phyloP scores from a whole-genome alignment of 768 basidiomycete species.

The Mycena metata region DNA sequence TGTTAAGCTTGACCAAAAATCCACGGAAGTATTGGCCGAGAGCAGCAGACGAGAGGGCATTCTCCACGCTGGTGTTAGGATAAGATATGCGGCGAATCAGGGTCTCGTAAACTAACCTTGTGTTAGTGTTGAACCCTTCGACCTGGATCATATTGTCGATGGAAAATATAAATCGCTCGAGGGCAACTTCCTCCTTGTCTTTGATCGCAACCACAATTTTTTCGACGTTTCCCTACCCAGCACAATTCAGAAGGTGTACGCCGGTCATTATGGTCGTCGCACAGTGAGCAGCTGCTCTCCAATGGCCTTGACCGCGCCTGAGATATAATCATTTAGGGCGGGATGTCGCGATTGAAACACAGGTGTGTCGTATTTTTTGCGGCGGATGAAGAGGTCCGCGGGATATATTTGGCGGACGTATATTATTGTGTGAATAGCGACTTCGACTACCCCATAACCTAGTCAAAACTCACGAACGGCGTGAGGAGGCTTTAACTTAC shows the following conservation, averaged over 20 bases:
- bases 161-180: constrained; percentile 94
- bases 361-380: constrained; percentile 91
- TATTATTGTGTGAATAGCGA: constrained; percentile 92
- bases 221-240: constrained; percentile 77
- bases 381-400: constrained; percentile 85
- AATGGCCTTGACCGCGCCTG: constrained; percentile 88
- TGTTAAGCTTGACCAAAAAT: constrained; percentile 83
- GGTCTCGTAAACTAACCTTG: constrained; percentile 59
- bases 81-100: background rate
- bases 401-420: constrained; percentile 95
- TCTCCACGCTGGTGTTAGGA: constrained; percentile 68
- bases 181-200: constrained; percentile 78
- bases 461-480: constrained; percentile 9
- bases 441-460: constrained; percentile 76
- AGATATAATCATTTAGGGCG: constrained; percentile 87
- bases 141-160: constrained; percentile 85
- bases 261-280: constrained; percentile 1
- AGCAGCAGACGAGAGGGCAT: constrained; percentile 73
- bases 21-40: constrained; percentile 86
- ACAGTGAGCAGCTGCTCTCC: constrained; percentile 55
- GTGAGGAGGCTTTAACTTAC: constrained; percentile 54
- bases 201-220: constrained; percentile 90
- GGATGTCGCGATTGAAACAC: constrained; percentile 97
- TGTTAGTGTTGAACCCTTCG: constrained; percentile 77
- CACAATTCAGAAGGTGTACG: constrained; percentile 17